phyloP scores from a whole-genome alignment of 106 monocot species.

The Dioscorea alata region DNA sequence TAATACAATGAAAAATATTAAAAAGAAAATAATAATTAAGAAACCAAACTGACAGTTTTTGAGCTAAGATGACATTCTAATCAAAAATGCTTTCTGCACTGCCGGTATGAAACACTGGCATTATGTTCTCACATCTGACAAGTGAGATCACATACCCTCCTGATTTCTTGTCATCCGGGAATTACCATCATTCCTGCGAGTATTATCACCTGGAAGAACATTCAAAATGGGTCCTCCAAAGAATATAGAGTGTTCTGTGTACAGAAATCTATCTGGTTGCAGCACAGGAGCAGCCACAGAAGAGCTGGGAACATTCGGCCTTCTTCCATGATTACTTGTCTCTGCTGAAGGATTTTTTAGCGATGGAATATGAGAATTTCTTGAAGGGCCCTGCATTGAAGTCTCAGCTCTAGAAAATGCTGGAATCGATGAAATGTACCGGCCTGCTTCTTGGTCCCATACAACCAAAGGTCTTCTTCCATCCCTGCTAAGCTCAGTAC shows the following conservation, averaged over 20 bases:
- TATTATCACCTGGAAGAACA: constrained; percentile 24
- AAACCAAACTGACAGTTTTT: too few relatives aligned
- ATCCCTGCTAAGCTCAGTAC: constrained; percentile 36
- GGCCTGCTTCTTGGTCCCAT: constrained; percentile 95
- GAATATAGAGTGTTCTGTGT: constrained; percentile 89
- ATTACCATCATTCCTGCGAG: constrained; percentile 10
- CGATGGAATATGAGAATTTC: constrained; percentile 12
- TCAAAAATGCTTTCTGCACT: too few relatives aligned
- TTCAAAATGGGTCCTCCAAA: constrained; percentile 84
- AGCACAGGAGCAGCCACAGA: constrained; percentile 10
- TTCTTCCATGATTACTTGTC: constrained; percentile 15
- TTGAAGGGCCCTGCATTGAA: constrained; percentile 12
- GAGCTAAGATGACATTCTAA: too few relatives aligned
- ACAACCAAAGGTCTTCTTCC: constrained; percentile 65
- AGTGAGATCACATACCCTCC: constrained; percentile 15
- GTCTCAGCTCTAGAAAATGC: constrained; percentile 32
- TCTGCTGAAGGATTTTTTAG: constrained; percentile 28
- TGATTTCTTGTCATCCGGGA: constrained; percentile 11
- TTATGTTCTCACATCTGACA: too few relatives aligned
- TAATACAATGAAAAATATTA: too few relatives aligned
- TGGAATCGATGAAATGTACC: constrained; percentile 63
- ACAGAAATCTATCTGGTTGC: constrained; percentile 56
- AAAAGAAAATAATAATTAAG: too few relatives aligned
- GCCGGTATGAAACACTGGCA: too few relatives aligned
- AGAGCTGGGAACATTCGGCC: constrained; percentile 14